Evolutionary conservation across 1,284 basidiomycete species (phyloP).

Genomic region (Puccinia coronata): DNA sequence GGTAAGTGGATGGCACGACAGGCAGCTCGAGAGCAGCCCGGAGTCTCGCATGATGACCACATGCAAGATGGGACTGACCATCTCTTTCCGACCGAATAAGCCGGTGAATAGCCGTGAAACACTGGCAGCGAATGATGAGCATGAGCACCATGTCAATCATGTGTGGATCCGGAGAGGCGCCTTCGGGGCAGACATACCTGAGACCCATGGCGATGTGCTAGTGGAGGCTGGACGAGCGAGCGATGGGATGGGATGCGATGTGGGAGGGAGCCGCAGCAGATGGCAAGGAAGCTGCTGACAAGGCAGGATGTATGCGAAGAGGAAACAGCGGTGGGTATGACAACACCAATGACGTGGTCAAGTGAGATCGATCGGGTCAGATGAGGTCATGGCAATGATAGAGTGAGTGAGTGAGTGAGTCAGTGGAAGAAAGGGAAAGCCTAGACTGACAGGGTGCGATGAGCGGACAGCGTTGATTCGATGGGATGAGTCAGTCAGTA

Average conservation of each 20-base stretch:
- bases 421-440: too few species aligned
- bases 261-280: too few species aligned
- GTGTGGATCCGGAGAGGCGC: not conserved
- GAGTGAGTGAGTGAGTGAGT: not conserved
- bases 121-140: constrained; percentile 71
- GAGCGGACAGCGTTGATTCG: too few species aligned
- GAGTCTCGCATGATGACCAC: not conserved
- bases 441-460: not conserved
- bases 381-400: not conserved
- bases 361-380: not conserved
- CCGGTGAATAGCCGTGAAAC: constrained; percentile 76
- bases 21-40: not conserved
- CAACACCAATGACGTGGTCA: too few species aligned
- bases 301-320: too few species aligned
- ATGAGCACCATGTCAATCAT: not conserved
- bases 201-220: constrained; percentile 24
- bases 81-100: constrained; percentile 99
- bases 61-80: constrained; percentile 73
- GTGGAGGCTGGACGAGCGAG: not conserved
- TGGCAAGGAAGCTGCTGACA: too few species aligned
- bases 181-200: not conserved
- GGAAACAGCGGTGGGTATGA: too few species aligned
- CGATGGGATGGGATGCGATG: not conserved
- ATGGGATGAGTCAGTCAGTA: too few species aligned
- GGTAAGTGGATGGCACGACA: not conserved